Percentiles rank a stretch among this genome's conserved stretches.
These are phyloP conservation scores for Brassica balearica DNA, from an alignment of 441 rosid species.

Conservation along the genomic window DNA sequence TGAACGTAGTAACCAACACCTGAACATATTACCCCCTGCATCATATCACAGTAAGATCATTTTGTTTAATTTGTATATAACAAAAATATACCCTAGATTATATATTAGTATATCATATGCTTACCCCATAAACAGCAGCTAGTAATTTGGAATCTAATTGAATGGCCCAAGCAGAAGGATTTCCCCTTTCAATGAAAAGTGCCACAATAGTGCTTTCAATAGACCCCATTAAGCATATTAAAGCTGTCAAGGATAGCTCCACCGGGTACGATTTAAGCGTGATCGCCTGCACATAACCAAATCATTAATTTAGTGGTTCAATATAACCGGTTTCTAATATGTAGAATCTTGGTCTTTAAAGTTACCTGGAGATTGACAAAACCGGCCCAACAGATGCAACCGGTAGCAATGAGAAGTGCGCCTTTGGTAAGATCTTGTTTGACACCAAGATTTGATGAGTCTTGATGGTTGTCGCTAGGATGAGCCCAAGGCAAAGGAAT, in stretches of 20 bases:
- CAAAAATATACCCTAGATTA: background rate
- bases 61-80: background rate
- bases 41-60: constrained; percentile 8
- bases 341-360: constrained; percentile 7
- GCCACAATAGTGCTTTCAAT: constrained; percentile 49
- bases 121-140: constrained; percentile 55
- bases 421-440: constrained; percentile 55
- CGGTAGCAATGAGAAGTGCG: constrained; percentile 51
- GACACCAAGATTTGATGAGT: constrained; percentile 31
- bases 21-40: constrained; percentile 66
- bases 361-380: constrained; percentile 64
- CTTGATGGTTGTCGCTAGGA: constrained; percentile 30
- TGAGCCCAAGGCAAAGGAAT: constrained; percentile 64
- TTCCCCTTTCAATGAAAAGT: constrained; percentile 48
- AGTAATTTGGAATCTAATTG: constrained; percentile 48
- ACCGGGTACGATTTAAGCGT: constrained; percentile 57
- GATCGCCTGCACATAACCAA: constrained; percentile 45
- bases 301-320: background rate
- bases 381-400: constrained; percentile 63
- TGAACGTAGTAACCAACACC: constrained; percentile 53
- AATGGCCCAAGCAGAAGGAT: constrained; percentile 52
- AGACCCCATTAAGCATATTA: constrained; percentile 53
- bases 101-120: constrained; percentile 16
- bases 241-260: constrained; percentile 52
- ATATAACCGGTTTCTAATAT: constrained; percentile 5